phyloP scores from a whole-genome alignment of 1,139 yeast genomes.

The Lodderomyces elongisporus region DNA sequence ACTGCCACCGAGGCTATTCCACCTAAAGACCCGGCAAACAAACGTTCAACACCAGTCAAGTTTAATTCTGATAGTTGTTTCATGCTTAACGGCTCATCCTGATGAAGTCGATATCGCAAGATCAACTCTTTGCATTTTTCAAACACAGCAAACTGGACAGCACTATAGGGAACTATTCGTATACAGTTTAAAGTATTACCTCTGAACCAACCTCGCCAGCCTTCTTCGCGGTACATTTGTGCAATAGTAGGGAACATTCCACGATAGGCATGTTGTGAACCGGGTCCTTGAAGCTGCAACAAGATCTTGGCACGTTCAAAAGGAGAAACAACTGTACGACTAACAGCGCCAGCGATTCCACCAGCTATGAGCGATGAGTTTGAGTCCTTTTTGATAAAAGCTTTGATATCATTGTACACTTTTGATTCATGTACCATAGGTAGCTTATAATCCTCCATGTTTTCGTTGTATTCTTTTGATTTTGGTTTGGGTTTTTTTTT shows the following conservation, averaged over 20 bases:
- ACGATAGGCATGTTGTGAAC: conserved; percentile 51
- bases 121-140: conserved; percentile 59
- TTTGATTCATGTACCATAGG: conserved; percentile 4
- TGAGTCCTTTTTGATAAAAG: conserved; percentile 41
- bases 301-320: conserved; percentile 91
- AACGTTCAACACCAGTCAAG: conserved; percentile 48
- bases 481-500: no score
- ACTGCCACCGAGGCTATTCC: conserved; percentile 78
- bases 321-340: conserved; percentile 91
- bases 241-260: conserved; percentile 74
- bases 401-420: conserved; percentile 17
- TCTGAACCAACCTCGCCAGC: conserved; percentile 79
- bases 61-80: no score
- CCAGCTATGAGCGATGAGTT: conserved; percentile 58
- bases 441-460: conserved; percentile 10
- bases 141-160: conserved; percentile 88
- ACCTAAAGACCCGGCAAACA: conserved; percentile 74
- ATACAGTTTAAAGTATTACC: conserved; percentile 90
- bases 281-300: conserved; percentile 84
- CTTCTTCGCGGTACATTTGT: conserved; percentile 86
- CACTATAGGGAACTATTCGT: conserved; percentile 88
- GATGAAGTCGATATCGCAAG: conserved; percentile 19
- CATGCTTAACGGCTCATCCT: conserved; percentile 9
- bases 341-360: conserved; percentile 82
- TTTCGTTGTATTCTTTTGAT: no score